Evolutionary conservation across 2,329 filamentous ascomycete species (phyloP), one percentile per base, ranked within the genome.

Genomic region (Polytolypa hystricis): DNA sequence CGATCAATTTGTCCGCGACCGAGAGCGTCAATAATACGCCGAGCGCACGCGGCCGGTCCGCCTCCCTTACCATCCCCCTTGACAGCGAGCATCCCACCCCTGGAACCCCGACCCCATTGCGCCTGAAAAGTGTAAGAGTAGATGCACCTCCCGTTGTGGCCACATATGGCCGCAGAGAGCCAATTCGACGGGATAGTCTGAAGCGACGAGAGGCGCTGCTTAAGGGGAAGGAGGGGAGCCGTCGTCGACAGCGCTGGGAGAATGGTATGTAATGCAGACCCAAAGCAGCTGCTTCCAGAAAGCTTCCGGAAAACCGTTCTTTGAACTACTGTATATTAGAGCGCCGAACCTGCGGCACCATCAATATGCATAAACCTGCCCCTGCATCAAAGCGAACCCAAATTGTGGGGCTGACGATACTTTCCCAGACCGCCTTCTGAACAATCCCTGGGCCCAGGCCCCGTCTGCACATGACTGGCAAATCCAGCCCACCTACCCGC

Each of bases 161-260:
- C 6, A 28, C 35, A 4, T 38, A 38, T 20, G 12, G 34, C 37
- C 9, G 43, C 42, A 19, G 50, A 54, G 41, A 44, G 42, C 23
- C 50, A 44, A 26, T 45, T 47, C 35, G 42, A 43, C 11, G 54
- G 47, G 48, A 61, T 44, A 79, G 73, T 48, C 50, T 74, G 50
- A 77, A 75, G 52, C 62, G 73, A 35, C 77, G 87, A 12, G 85
- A 94, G 46, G 74, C 78, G 2, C 55, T 93, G 35, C 67, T 91
- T 20, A 93, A 86, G 64, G 89, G 89, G 39, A 93, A 93, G 48
- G 86, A 95, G 59, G 89, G 89, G 21, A 89, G 77, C 50, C 74
- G 89, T 23, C 79, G 89, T 51, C 72, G 89, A 33, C 79, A 89
- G 50, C 73, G 89, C 38, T 96, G 87, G 86, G 91, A 98, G 67